phyloP scores from a whole-genome alignment of 2,329 filamentous ascomycete genomes.

The Podosphaera leucotricha region DNA sequence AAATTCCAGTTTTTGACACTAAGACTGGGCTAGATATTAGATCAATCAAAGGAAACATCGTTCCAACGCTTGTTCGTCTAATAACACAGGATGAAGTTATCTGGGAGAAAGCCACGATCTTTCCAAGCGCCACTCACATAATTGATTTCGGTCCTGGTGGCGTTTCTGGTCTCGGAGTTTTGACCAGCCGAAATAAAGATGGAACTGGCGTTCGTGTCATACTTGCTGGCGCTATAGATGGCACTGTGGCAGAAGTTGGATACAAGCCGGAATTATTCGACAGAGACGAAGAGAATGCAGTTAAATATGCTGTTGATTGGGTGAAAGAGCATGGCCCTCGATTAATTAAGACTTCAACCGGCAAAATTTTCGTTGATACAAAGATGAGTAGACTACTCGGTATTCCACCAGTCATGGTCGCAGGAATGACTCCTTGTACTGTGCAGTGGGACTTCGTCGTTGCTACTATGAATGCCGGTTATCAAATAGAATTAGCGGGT shows the following conservation, averaged over 20 bases:
- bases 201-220: constrained; percentile 94
- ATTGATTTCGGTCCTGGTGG: constrained; percentile 93
- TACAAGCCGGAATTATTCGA: constrained; percentile 98
- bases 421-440: constrained; percentile 81
- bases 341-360: constrained; percentile 68
- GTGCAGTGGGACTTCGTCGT: constrained; percentile 82
- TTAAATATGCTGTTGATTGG: constrained; percentile 93
- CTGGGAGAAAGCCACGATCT: constrained; percentile 87
- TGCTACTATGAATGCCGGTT: constrained; percentile 85
- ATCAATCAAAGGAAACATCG: constrained; percentile 48
- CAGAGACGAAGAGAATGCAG: constrained; percentile 78
- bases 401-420: constrained; percentile 68
- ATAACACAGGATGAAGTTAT: constrained; percentile 87
- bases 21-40: constrained; percentile 72
- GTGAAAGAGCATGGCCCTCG: constrained; percentile 92
- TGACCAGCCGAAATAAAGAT: constrained; percentile 98
- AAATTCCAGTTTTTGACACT: constrained; percentile 75
- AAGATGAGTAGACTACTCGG: constrained; percentile 82
- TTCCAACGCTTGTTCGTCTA: constrained; percentile 68
- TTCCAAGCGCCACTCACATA: constrained; percentile 78
- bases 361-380: constrained; percentile 82
- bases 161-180: constrained; percentile 80
- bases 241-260: constrained; percentile 71
- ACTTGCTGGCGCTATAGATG: constrained; percentile 77
- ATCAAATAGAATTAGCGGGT: constrained; percentile 74